A percentile compares a stretch with the other conserved stretches of the same genome.
These are phyloP conservation scores for Helichrysum umbraculigerum DNA, from an alignment of 129 eudicot species.

Conservation along the genomic window DNA sequence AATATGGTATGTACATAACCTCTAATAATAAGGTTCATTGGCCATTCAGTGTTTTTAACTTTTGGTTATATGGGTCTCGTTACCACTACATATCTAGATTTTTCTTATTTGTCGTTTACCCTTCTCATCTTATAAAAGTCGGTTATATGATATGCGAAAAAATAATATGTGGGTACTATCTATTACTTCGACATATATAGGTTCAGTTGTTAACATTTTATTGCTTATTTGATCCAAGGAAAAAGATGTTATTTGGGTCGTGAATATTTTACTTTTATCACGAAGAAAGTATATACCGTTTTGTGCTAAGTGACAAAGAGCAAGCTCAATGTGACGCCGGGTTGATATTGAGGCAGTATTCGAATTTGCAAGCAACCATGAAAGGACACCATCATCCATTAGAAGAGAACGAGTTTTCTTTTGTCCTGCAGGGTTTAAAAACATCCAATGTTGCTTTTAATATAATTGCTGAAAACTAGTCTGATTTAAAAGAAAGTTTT, in stretches of 20 bases:
- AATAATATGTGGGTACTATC: no score
- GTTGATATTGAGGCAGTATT: slow-evolving; percentile 60
- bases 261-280: neutral
- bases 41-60: no score
- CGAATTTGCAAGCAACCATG: slow-evolving; percentile 85
- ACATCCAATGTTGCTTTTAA: slow-evolving; percentile 13
- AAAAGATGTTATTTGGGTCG: neutral
- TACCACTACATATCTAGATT: no score
- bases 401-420: slow-evolving; percentile 76
- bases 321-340: slow-evolving; percentile 94
- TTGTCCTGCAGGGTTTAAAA: slow-evolving; percentile 54
- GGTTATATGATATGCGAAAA: no score
- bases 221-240: no score
- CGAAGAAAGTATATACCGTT: slow-evolving; percentile 48
- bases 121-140: no score
- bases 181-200: neutral
- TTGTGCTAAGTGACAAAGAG: slow-evolving; percentile 96
- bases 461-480: neutral
- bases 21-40: neutral
- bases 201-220: neutral
- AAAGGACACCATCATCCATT: slow-evolving; percentile 70
- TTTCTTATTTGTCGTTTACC: no score
- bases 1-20: neutral
- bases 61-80: no score
- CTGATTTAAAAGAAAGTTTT: neutral